A percentile compares a stretch with the other conserved stretches of the same genome.
Evolutionary conservation across 768 basidiomycete genomes (phyloP).

Genomic region (Fomitopsis pulvina): DNA sequence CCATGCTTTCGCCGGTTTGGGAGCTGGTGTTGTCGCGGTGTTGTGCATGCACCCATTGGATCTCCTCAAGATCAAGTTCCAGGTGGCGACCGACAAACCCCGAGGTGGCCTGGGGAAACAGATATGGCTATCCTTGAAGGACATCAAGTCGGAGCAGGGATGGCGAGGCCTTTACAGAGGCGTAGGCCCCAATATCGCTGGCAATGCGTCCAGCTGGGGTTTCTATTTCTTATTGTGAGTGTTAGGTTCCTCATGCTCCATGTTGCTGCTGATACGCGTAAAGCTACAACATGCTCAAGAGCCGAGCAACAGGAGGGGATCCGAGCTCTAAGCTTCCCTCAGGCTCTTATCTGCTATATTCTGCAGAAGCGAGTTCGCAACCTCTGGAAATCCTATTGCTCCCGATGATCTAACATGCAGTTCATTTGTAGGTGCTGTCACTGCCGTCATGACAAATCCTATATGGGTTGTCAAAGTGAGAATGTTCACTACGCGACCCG

Average conservation of each 20-base stretch:
- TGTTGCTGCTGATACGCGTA: background rate
- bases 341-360: constrained; percentile 76
- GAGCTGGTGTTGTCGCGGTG: constrained; percentile 88
- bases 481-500: constrained; percentile 79
- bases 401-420: constrained; percentile 6
- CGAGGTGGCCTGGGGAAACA: constrained; percentile 58
- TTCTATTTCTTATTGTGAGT: constrained; percentile 96
- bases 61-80: constrained; percentile 89
- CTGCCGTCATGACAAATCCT: constrained; percentile 93
- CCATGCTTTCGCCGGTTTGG: constrained; percentile 90
- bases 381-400: constrained; percentile 13
- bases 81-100: constrained; percentile 69
- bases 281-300: constrained; percentile 94
- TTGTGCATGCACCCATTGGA: constrained; percentile 97
- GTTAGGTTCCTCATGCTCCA: background rate
- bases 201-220: constrained; percentile 96
- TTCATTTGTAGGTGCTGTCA: constrained; percentile 66
- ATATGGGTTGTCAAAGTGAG: constrained; percentile 97
- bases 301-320: constrained; percentile 62
- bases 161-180: constrained; percentile 88
- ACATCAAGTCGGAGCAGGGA: constrained; percentile 70
- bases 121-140: constrained; percentile 69
- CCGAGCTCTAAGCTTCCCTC: constrained; percentile 64
- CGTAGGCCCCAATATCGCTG: constrained; percentile 83
- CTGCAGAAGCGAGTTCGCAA: constrained; percentile 93